Conservation (phyloP, 306 rosid genomes). For the Quercus glauca region DNA sequence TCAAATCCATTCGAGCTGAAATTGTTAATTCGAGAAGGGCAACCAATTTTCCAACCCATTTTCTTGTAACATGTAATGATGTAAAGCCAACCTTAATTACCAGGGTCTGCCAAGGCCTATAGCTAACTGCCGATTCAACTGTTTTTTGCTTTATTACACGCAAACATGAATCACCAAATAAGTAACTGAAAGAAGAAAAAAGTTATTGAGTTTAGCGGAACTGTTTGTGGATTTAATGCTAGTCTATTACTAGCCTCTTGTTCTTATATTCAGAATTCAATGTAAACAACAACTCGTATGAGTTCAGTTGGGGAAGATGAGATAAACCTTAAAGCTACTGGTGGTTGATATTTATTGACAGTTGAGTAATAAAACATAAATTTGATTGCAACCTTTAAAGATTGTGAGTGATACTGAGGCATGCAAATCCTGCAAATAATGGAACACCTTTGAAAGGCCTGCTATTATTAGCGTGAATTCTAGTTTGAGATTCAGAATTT, state of each 20-base stretch:
- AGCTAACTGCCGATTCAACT: not conserved
- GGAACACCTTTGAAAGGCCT: not conserved
- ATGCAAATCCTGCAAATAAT: not conserved
- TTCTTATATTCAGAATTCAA: conserved; percentile 19
- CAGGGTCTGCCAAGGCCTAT: not conserved
- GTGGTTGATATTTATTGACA: conserved; percentile 29
- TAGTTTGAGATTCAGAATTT: too few relatives aligned
- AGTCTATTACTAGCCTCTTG: conserved; percentile 9
- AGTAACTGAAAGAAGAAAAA: not conserved
- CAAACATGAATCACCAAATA: not conserved
- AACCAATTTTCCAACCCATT: too few relatives aligned
- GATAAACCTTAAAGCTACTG: not conserved
- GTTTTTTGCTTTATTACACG: too few relatives aligned
- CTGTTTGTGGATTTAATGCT: conserved; percentile 24
- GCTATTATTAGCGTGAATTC: not conserved
- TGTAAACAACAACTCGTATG: conserved; percentile 30
- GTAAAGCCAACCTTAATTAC: too few relatives aligned
- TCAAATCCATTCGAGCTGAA: too few relatives aligned
- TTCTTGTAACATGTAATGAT: too few relatives aligned
- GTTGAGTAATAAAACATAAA: conserved; percentile 24
- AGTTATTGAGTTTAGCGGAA: conserved; percentile 12
- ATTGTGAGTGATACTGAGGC: not conserved
- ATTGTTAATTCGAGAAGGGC: too few relatives aligned
- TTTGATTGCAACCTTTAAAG: not conserved
- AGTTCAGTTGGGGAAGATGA: conserved; percentile 5